Evolutionary conservation across 73 alveolate genomes (phyloP), one percentile per base, ranked within the genome.

Genomic region (Blepharisma stoltei): DNA sequence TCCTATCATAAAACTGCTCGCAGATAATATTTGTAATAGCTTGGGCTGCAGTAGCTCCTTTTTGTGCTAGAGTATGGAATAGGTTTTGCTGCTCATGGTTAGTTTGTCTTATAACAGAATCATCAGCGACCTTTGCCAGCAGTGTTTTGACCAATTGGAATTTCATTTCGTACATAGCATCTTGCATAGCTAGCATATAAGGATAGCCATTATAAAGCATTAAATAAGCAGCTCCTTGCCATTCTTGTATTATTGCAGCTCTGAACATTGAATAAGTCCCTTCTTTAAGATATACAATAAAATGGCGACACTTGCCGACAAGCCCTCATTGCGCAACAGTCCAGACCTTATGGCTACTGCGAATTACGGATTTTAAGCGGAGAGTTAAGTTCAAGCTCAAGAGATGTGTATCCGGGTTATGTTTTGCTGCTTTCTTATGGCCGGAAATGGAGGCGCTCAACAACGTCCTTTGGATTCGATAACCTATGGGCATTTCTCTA

Each of bases 161-260:
- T 70, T 83, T 67, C 53, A 68, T 83, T 44, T 83, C 89, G 54
- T 65, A 83, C 84, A 90, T 83, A 6, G 97, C 90, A 81, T 90
- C 97, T 66, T 90, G 82, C 85, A 90, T 79, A 6, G 97, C 97
- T 21, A 60, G 54, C 82, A 76, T 78, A 52, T 78, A 60, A 50
- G 83, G 85, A 54, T 90, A 90, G 32, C 91, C 84, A 41, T 90
- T 77, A 27, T 80, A 85, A 6, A 90, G 66, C 52, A 90, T 65
- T 38, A 90, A 54, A 67, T 90, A 90, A 0, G 97, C 93, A n/a
- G 87, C 81, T 18, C 94, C 94, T 60, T 83, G 78, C 84, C 89
- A 80, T 18, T 78, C 88, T 11, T 82, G 76, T 54, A 81, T 84
- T 48, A 84, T 76, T 7, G 92, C 87, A 18, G 82, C 76, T 18